Conservation (phyloP, 164 flowering plant genomes). For the Piper betle region DNA sequence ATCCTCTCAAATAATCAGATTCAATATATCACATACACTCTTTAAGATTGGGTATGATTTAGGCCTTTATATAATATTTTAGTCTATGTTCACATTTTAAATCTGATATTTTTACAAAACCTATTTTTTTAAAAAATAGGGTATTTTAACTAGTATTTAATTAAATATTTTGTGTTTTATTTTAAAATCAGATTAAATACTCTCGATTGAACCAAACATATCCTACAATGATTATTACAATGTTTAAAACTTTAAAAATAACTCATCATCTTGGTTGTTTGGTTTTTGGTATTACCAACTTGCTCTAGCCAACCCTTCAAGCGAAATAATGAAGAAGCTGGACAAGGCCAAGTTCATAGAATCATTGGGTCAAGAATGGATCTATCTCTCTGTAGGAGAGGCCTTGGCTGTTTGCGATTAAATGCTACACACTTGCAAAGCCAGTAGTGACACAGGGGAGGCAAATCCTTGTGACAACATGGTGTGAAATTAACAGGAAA, state of each 20-base stretch:
- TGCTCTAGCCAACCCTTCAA: constrained; percentile 55
- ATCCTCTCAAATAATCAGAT: background rate
- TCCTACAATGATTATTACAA: no score
- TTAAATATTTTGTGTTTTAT: no score
- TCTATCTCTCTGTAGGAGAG: constrained; percentile 53
- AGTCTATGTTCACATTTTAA: no score
- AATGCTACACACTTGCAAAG: constrained; percentile 41
- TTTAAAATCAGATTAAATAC: no score
- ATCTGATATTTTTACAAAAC: no score
- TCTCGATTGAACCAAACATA: no score
- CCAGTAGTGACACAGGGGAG: constrained; percentile 2
- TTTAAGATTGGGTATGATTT: no score
- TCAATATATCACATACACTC: no score
- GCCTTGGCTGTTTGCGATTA: constrained; percentile 65
- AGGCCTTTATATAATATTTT: background rate
- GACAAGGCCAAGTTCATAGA: constrained; percentile 45
- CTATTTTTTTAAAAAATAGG: no score
- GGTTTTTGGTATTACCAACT: constrained; percentile 23
- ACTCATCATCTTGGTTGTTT: no score
- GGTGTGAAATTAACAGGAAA: constrained; percentile 13
- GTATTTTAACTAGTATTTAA: no score
- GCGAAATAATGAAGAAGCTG: constrained; percentile 73
- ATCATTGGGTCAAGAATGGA: constrained; percentile 48
- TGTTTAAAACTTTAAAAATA: no score
- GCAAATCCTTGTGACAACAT: constrained; percentile 9